phyloP scores from a whole-genome alignment of 345 rosid genomes.

The Citropsis articulata region DNA sequence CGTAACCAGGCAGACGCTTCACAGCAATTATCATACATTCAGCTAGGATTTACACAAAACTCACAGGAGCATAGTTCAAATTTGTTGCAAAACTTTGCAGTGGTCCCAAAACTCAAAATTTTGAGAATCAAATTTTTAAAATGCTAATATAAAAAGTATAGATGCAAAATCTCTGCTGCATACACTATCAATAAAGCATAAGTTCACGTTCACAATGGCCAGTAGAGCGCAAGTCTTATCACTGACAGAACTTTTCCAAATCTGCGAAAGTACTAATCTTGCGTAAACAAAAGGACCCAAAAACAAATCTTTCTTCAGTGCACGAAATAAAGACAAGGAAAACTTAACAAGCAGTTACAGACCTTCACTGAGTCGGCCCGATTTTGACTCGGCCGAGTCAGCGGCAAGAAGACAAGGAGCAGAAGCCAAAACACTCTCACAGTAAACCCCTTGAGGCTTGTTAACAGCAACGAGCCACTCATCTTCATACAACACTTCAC shows the following conservation, averaged over 20 bases:
- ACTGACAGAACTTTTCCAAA: not conserved
- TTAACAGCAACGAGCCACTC: constrained; percentile 76
- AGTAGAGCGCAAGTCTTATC: not conserved
- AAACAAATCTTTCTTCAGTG: not conserved
- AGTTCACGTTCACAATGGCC: not conserved
- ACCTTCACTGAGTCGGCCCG: constrained; percentile 26
- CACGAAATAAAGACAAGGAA: not conserved
- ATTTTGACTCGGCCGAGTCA: constrained; percentile 18
- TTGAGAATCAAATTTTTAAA: not conserved
- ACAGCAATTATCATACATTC: not conserved
- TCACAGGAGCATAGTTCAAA: not conserved
- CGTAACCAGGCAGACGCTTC: not conserved
- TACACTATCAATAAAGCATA: not conserved
- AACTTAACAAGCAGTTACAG: not conserved
- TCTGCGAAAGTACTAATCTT: not conserved
- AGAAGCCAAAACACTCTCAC: constrained; percentile 64
- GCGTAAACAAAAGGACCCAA: not conserved
- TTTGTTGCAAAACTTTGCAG: not conserved
- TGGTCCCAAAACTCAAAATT: not conserved
- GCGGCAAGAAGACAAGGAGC: constrained; percentile 36
- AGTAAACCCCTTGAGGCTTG: constrained; percentile 81
- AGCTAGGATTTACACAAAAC: not conserved
- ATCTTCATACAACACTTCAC: constrained; percentile 65
- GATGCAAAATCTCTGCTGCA: not conserved
- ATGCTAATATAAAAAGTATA: not conserved